Conservation (phyloP, 164 flowering plant species). For the Berberis thunbergii region DNA sequence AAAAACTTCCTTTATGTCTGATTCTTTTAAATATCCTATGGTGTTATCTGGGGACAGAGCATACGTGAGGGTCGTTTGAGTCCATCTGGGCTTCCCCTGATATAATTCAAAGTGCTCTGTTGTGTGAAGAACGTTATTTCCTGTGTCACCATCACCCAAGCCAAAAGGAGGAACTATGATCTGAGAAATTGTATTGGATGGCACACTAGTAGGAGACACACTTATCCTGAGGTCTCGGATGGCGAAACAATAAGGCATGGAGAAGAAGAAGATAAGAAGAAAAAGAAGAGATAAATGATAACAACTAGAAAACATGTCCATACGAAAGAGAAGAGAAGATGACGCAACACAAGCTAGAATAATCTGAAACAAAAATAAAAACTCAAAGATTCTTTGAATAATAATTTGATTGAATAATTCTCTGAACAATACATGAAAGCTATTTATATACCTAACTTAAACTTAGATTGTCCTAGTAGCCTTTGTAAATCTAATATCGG, state of each 20-base stretch:
- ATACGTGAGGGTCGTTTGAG: constrained; percentile 44
- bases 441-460: no score
- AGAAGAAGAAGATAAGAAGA: constrained; percentile 6
- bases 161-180: constrained; percentile 49
- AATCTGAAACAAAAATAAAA: no score
- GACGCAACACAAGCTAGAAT: no score
- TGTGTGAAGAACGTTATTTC: constrained; percentile 10
- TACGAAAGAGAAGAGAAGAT: constrained; percentile 4
- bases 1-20: constrained; percentile 29
- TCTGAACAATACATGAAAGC: no score
- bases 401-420: no score
- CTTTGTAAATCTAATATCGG: no score
- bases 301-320: constrained; percentile 17
- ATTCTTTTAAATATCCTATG: constrained; percentile 12
- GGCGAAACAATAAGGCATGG: constrained; percentile 10
- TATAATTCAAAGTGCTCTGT: constrained; percentile 33
- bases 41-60: constrained; percentile 31
- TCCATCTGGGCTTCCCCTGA: constrained; percentile 57
- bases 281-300: constrained; percentile 4
- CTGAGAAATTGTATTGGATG: constrained; percentile 29
- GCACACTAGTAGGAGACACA: constrained; percentile 27
- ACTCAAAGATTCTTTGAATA: no score
- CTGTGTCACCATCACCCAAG: constrained; percentile 14
- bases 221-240: neutral
- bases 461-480: no score